Conservation (phyloP, 2,329 filamentous ascomycete species). For the Xylariales sp. region DNA sequence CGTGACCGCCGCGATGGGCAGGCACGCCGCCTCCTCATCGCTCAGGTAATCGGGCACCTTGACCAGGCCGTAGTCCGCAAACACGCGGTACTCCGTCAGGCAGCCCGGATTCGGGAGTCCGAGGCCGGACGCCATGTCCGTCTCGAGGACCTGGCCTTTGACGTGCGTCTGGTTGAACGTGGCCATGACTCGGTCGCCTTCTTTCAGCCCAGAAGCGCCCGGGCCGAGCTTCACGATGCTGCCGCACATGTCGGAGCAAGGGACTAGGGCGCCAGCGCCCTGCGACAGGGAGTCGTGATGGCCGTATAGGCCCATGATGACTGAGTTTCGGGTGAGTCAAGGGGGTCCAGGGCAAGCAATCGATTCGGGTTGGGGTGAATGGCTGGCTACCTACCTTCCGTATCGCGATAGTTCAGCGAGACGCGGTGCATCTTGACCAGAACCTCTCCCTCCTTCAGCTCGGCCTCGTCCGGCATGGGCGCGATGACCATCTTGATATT, state of each 20-base stretch:
- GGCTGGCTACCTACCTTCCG: slow-evolving; percentile 40
- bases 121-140: slow-evolving; percentile 51
- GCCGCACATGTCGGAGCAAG: slow-evolving; percentile 68
- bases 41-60: slow-evolving; percentile 50
- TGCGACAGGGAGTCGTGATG: slow-evolving; percentile 53
- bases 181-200: slow-evolving; percentile 61
- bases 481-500: slow-evolving; percentile 41
- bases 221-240: slow-evolving; percentile 47
- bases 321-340: too few relatives aligned
- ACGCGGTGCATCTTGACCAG: slow-evolving; percentile 43
- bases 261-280: slow-evolving; percentile 44
- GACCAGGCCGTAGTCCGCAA: slow-evolving; percentile 52
- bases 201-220: slow-evolving; percentile 39
- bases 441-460: slow-evolving; percentile 45
- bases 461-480: slow-evolving; percentile 33
- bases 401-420: slow-evolving; percentile 46
- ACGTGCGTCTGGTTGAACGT: slow-evolving; percentile 58
- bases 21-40: slow-evolving; percentile 54
- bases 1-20: slow-evolving; percentile 59
- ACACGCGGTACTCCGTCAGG: slow-evolving; percentile 55
- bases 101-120: slow-evolving; percentile 57
- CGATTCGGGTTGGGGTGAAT: too few relatives aligned
- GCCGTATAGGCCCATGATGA: slow-evolving; percentile 61
- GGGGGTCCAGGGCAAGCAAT: too few relatives aligned
- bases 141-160: slow-evolving; percentile 53